A percentile compares a stretch with the other conserved stretches of the same genome.
Conservation (phyloP, 352 stramenopile species). For the Plasmopara viticola region DNA sequence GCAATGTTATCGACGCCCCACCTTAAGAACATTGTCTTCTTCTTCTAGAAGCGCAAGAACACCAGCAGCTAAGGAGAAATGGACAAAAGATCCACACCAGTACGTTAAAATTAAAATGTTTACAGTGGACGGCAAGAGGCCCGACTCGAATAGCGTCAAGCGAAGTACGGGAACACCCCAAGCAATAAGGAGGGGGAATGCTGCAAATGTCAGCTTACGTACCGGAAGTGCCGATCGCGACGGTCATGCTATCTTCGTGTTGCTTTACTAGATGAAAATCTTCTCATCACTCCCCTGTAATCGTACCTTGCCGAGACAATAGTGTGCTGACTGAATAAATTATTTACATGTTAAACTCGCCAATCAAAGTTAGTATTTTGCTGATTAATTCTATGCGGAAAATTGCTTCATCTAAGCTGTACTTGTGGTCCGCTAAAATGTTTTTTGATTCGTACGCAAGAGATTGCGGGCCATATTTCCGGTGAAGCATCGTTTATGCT, state of each 20-base stretch:
- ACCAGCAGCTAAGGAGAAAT: constrained; percentile 54
- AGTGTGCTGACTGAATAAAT: not conserved
- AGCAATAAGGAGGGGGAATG: constrained; percentile 2
- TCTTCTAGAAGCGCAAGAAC: constrained; percentile 89
- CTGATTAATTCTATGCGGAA: too few species aligned
- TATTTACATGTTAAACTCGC: too few species aligned
- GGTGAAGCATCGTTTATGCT: too few species aligned
- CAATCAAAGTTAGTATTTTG: too few species aligned
- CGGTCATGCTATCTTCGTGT: constrained; percentile 37
- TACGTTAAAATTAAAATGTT: constrained; percentile 20
- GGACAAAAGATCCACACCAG: constrained; percentile 28
- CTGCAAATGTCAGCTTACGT: constrained; percentile 18
- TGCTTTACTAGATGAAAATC: constrained; percentile 27
- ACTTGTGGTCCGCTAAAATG: too few species aligned
- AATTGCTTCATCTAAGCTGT: too few species aligned
- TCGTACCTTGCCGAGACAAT: not conserved
- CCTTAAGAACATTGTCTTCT: constrained; percentile 86
- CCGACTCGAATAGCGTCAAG: constrained; percentile 2
- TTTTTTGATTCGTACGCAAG: too few species aligned
- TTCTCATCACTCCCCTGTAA: constrained; percentile 12
- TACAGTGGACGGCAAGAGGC: constrained; percentile 6
- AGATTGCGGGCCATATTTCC: too few species aligned
- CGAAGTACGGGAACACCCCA: not conserved
- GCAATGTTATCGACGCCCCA: constrained; percentile 13
- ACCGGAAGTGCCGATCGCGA: constrained; percentile 55